Evolutionary conservation across 768 basidiomycete genomes (phyloP), one percentile per base, ranked within the genome.

Genomic region (Suillus fuscotomentosus): DNA sequence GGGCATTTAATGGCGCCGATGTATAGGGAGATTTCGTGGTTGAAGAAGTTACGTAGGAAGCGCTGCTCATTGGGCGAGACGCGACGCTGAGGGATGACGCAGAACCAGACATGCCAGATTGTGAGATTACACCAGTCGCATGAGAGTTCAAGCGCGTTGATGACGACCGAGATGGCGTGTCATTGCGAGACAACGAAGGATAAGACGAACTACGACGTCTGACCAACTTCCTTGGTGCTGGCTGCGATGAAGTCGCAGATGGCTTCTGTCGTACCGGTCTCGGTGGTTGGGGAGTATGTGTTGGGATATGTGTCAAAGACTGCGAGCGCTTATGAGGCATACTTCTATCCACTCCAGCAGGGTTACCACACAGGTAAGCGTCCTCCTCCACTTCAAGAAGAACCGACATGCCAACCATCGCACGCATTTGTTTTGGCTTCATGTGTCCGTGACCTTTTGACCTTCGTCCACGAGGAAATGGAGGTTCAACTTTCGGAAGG

Each of bases 301-400:
- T 64, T 8, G 71, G 66, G 39, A 64, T 53, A 56, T 43, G 59
- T 14, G 71, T 43, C 42, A 63, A 31, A 61, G 70, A 66, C 14
- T 47, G n/a, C 4, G 63, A 59, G 38, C 73, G 68, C 60, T 62
- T 74, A 15, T 66, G 73, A 50, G 60, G 63, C 17, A 65, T 60
- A 0, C 62, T 31, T 17, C 15, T 59, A 42, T 70, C 63, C 11
- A 61, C 54, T 34, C 43, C 38, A 14, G 45, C 15, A 20, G 56
- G 27, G 13, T 22, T 36, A 24, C 36, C 22, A 27, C 64, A 63
- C 22, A 65, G 55, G 57, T 79, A 78, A 27, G 61, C 34, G 63
- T 82, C 77, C 64, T 87, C 85, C 60, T 86, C 84, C 64, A 83
- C 84, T 67, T 85, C 84, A 17, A 85, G 74, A 1, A 86, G 69